These are phyloP conservation scores for Ajuga chamaepitys DNA, from an alignment of 257 asterid species.

Conservation along the genomic window DNA sequence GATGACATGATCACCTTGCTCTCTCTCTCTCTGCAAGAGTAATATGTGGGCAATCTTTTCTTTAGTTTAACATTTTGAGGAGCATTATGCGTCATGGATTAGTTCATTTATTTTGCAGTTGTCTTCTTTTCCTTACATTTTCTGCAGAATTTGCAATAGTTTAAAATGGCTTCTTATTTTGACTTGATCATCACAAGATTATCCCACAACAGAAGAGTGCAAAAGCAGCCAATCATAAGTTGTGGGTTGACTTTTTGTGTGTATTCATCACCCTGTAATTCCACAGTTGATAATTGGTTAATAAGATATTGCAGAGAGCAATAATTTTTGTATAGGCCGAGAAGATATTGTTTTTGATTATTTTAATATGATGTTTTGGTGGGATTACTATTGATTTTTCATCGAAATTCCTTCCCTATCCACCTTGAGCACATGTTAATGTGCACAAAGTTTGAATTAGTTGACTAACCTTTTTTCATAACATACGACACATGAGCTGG, in stretches of 20 bases:
- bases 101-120: background rate
- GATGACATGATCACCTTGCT: too few species aligned
- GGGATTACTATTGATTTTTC: background rate
- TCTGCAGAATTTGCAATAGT: background rate
- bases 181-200: background rate
- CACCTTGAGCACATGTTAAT: too few species aligned
- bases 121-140: background rate
- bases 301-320: too few species aligned
- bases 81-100: constrained; percentile 7
- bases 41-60: background rate
- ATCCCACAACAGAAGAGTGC: too few species aligned
- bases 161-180: background rate
- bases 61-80: constrained; percentile 1
- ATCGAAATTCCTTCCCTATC: too few species aligned
- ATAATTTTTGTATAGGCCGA: too few species aligned
- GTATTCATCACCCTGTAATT: background rate
- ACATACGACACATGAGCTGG: too few species aligned
- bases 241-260: too few species aligned
- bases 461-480: too few species aligned
- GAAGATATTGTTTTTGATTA: background rate
- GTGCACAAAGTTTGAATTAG: too few species aligned
- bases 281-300: background rate
- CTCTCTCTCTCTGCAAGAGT: too few species aligned
- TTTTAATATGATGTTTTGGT: background rate
- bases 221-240: too few species aligned